phyloP scores from a whole-genome alignment of 1,284 basidiomycete species.

The Vanrija pseudolonga region DNA sequence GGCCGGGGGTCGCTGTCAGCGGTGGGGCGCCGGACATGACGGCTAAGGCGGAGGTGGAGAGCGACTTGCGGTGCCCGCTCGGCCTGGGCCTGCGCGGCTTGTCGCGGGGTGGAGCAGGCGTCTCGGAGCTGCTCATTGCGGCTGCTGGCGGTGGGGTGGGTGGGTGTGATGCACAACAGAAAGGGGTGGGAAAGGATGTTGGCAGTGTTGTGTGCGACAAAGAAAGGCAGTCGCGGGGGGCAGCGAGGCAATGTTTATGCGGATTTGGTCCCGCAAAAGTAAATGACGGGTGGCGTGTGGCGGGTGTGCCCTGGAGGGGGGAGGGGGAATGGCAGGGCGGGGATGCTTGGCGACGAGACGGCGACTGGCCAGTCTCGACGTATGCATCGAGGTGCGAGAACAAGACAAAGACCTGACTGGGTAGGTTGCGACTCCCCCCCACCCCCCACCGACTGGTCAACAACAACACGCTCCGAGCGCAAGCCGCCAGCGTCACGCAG shows the following conservation, averaged over 20 bases:
- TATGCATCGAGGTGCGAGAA: too few species aligned
- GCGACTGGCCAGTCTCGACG: too few species aligned
- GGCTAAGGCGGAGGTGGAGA: conserved; percentile 33
- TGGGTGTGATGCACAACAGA: not conserved
- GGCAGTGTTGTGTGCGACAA: not conserved
- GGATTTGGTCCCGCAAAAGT: not conserved
- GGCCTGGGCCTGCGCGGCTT: not conserved
- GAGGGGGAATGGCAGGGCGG: too few species aligned
- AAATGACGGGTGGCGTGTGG: too few species aligned
- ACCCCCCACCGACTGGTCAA: too few species aligned
- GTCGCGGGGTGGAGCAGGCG: not conserved
- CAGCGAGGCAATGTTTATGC: not conserved
- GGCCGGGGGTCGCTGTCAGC: not conserved
- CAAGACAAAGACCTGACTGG: too few species aligned
- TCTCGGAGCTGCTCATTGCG: not conserved
- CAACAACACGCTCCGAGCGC: too few species aligned
- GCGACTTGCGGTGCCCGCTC: conserved; percentile 33
- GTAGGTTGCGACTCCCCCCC: too few species aligned
- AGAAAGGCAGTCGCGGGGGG: not conserved
- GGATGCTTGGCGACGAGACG: too few species aligned
- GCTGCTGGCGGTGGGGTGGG: not conserved
- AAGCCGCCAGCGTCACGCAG: too few species aligned
- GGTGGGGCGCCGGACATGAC: conserved; percentile 6
- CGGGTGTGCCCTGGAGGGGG: too few species aligned
- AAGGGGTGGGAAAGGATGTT: not conserved